These are phyloP conservation scores for Trichoderma asperellum DNA, from an alignment of 2,329 filamentous ascomycete genomes.

Conservation along the genomic window DNA sequence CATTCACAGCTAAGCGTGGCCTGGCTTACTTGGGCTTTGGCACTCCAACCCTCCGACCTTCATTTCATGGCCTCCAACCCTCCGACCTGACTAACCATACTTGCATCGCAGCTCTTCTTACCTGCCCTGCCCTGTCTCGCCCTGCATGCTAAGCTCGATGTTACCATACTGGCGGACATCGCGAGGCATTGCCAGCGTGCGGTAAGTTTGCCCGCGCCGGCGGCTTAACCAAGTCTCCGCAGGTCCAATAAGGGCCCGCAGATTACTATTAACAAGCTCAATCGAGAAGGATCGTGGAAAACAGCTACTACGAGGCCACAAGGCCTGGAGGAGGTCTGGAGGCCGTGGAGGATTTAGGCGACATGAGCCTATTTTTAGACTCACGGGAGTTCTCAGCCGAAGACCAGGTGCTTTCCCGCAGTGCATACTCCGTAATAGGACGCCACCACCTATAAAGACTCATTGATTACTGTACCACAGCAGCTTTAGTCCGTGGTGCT, in stretches of 20 bases:
- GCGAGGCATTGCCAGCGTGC: slow-evolving; percentile 8
- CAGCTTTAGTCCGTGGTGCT: neutral
- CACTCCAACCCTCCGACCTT: neutral
- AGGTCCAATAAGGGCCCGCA: slow-evolving; percentile 24
- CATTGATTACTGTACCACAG: neutral
- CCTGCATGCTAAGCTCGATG: slow-evolving; percentile 10
- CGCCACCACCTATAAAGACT: neutral
- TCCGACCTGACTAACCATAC: neutral
- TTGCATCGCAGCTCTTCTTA: neutral
- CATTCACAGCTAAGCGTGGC: neutral
- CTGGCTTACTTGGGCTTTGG: neutral
- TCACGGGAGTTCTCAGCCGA: neutral
- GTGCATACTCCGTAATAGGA: neutral
- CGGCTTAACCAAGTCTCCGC: slow-evolving; percentile 23
- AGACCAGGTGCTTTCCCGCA: neutral
- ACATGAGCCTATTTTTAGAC: slow-evolving; percentile 21
- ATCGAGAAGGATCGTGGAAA: neutral
- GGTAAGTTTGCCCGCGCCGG: slow-evolving; percentile 23
- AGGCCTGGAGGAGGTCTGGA: neutral
- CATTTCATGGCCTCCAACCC: neutral
- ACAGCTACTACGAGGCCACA: neutral
- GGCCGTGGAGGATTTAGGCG: neutral
- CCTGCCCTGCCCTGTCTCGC: neutral
- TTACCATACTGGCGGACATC: slow-evolving; percentile 3
- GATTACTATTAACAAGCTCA: slow-evolving; percentile 8